Conservation (phyloP, 176 grass and related monocot genomes). For the Zoysia pacifica region DNA sequence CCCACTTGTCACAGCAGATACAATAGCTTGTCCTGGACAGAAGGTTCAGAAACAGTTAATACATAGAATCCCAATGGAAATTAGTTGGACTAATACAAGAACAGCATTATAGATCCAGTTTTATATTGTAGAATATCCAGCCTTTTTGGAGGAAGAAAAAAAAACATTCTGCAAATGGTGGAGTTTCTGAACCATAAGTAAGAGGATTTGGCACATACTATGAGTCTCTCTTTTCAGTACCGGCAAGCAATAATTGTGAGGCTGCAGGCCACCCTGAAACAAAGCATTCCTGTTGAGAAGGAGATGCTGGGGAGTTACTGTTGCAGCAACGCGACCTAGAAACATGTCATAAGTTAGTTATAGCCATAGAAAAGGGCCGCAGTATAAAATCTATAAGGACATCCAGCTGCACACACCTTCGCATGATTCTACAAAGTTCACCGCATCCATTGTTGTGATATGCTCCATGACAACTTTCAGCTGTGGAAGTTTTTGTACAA, state of each 20-base stretch:
- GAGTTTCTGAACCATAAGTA: slow-evolving; percentile 1
- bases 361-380: slow-evolving; percentile 1
- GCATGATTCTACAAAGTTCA: slow-evolving; percentile 85
- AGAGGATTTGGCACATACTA: slow-evolving; percentile 54
- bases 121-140: background rate
- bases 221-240: slow-evolving; percentile 91
- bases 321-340: slow-evolving; percentile 80
- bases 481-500: slow-evolving; percentile 65
- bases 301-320: slow-evolving; percentile 93
- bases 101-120: background rate
- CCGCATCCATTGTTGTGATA: slow-evolving; percentile 83
- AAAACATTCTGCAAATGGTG: background rate
- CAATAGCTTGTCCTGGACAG: slow-evolving; percentile 75
- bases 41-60: slow-evolving; percentile 39
- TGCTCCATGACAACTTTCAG: slow-evolving; percentile 91
- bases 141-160: slow-evolving; percentile 17
- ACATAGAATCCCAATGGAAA: background rate
- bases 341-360: background rate
- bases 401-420: slow-evolving; percentile 46
- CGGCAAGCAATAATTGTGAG: slow-evolving; percentile 94
- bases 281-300: slow-evolving; percentile 92
- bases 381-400: slow-evolving; percentile 10
- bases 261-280: slow-evolving; percentile 92
- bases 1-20: slow-evolving; percentile 87
- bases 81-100: slow-evolving; percentile 1